Evolutionary conservation across 1,284 basidiomycete genomes (phyloP).

Genomic region (Apiotrichum gracile): DNA sequence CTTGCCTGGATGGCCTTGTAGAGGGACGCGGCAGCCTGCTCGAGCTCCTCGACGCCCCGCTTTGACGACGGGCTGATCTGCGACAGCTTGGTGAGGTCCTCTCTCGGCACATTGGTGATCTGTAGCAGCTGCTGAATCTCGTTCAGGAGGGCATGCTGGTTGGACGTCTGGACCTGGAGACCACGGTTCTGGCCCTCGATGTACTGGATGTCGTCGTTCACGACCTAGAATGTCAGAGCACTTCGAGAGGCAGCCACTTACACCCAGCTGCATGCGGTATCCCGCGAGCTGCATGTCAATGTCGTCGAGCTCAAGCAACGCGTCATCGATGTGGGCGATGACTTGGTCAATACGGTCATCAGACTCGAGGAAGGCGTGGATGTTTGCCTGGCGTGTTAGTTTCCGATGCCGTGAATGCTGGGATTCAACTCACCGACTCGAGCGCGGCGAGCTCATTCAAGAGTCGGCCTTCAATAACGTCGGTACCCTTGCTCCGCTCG

Average conservation of each 20-base stretch:
- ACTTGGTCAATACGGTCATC: conserved; percentile 82
- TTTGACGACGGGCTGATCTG: conserved; percentile 79
- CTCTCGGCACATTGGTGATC: conserved; percentile 84
- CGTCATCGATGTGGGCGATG: conserved; percentile 79
- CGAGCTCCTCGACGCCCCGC: conserved; percentile 68
- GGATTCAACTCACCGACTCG: conserved; percentile 63
- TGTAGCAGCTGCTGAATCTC: conserved; percentile 85
- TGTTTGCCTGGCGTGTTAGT: conserved; percentile 65
- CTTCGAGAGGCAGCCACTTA: conserved; percentile 49
- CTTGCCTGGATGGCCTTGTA: conserved; percentile 93
- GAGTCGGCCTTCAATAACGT: conserved; percentile 78
- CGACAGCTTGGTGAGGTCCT: conserved; percentile 67
- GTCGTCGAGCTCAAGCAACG: conserved; percentile 73
- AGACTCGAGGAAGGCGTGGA: conserved; percentile 93
- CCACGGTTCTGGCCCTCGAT: conserved; percentile 97
- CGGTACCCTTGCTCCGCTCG: conserved; percentile 56
- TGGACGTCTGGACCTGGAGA: conserved; percentile 94
- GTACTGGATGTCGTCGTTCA: conserved; percentile 86
- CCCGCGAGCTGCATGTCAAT: conserved; percentile 80
- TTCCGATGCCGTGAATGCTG: too few relatives aligned
- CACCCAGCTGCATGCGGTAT: conserved; percentile 91
- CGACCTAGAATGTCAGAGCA: conserved; percentile 57
- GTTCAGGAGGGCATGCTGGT: conserved; percentile 73
- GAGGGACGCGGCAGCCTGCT: conserved; percentile 76
- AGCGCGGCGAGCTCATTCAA: conserved; percentile 81